phyloP scores from a whole-genome alignment of 2,329 filamentous ascomycete species.

The Aschersonia sp. region DNA sequence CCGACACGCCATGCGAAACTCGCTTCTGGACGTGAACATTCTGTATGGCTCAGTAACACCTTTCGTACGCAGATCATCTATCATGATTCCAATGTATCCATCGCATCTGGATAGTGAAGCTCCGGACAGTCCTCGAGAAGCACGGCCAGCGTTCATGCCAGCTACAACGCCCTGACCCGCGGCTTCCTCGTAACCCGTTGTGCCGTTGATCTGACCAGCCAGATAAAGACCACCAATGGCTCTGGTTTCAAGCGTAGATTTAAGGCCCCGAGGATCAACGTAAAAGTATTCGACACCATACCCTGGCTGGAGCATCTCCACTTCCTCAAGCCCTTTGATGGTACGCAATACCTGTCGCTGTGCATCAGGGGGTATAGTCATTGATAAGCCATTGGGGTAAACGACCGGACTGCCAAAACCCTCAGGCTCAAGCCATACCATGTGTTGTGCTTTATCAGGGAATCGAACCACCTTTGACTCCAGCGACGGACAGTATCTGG shows the following conservation, averaged over 20 bases:
- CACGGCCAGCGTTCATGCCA: conserved; percentile 85
- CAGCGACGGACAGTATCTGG: conserved; percentile 87
- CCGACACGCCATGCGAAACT: conserved; percentile 85
- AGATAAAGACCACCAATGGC: conserved; percentile 77
- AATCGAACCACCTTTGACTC: conserved; percentile 92
- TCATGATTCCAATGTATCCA: conserved; percentile 97
- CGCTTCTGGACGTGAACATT: conserved; percentile 94
- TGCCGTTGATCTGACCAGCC: conserved; percentile 95
- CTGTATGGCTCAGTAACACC: conserved; percentile 94
- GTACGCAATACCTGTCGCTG: conserved; percentile 78
- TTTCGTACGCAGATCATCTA: conserved; percentile 93
- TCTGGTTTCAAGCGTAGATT: conserved; percentile 88
- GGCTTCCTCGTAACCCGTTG: conserved; percentile 95
- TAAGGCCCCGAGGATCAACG: conserved; percentile 79
- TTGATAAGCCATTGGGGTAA: conserved; percentile 93
- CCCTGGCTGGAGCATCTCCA: conserved; percentile 82
- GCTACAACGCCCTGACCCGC: conserved; percentile 87
- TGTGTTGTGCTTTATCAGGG: conserved; percentile 62
- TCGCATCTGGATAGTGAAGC: conserved; percentile 67
- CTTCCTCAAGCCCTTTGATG: conserved; percentile 76
- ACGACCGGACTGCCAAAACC: conserved; percentile 81
- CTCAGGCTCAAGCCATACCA: conserved; percentile 95
- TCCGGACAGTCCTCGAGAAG: conserved; percentile 48
- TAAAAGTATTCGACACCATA: conserved; percentile 99
- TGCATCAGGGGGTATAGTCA: conserved; percentile 84